A percentile compares a stretch with the other conserved stretches of the same genome.
phyloP scores from a whole-genome alignment of 352 stramenopile genomes.

The Phytophthora parvispora region DNA sequence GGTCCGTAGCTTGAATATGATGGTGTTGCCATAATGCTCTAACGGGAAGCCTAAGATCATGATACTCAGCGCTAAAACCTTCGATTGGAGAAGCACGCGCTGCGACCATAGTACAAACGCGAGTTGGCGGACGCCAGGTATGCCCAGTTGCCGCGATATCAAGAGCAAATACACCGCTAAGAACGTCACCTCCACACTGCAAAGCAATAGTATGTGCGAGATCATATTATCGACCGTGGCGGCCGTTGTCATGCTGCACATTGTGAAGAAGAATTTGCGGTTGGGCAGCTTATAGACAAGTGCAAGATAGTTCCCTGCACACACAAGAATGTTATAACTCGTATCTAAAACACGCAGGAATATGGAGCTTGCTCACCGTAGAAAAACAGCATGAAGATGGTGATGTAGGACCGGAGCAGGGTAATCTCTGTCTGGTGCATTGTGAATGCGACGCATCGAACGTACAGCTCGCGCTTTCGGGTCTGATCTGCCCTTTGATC shows the following conservation, averaged over 20 bases:
- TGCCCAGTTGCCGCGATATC: too few relatives aligned
- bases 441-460: constrained; percentile 12
- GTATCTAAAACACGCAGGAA: too few relatives aligned
- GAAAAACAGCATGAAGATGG: constrained; percentile 19
- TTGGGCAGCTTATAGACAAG: constrained; percentile 26
- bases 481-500: neutral
- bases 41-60: too few relatives aligned
- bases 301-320: constrained; percentile 14
- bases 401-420: constrained; percentile 33
- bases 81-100: too few relatives aligned
- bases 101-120: constrained; percentile 5
- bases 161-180: neutral
- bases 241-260: constrained; percentile 13
- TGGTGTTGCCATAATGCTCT: too few relatives aligned
- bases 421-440: constrained; percentile 42
- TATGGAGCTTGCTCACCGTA: constrained; percentile 28
- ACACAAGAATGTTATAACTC: constrained; percentile 10
- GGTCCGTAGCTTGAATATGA: too few relatives aligned
- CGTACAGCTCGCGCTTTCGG: constrained; percentile 15
- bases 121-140: too few relatives aligned
- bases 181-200: constrained; percentile 1
- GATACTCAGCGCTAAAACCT: too few relatives aligned
- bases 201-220: constrained; percentile 4
- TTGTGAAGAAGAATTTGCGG: constrained; percentile 17
- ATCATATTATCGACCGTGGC: constrained; percentile 8